These are phyloP conservation scores for Colletotrichum sp. DNA, from an alignment of 2,329 filamentous ascomycete genomes.

Conservation along the genomic window DNA sequence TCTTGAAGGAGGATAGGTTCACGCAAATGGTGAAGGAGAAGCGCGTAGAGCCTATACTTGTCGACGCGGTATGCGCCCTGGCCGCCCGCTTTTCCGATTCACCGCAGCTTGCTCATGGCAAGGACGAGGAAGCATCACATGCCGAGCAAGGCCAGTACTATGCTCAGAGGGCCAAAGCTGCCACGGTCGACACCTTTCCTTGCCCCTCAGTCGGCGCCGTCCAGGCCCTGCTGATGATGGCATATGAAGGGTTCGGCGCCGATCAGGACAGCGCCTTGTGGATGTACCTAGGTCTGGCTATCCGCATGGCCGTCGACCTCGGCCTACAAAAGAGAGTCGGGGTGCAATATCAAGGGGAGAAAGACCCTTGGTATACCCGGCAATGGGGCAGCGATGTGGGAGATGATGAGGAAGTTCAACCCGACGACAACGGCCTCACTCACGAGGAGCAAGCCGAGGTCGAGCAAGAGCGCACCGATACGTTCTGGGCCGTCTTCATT, in stretches of 20 bases:
- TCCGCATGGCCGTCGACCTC: conserved; percentile 81
- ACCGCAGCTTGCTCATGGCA: conserved; percentile 52
- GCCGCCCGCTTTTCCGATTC: conserved; percentile 80
- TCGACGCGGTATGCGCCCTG: conserved; percentile 84
- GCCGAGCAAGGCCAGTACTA: conserved; percentile 80
- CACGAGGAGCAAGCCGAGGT: conserved; percentile 65
- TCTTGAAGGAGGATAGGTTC: conserved; percentile 76
- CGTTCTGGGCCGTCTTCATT: conserved; percentile 90
- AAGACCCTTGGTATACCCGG: conserved; percentile 53
- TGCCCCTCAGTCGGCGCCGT: conserved; percentile 85
- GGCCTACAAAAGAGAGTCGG: conserved; percentile 84
- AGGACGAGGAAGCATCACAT: conserved; percentile 52
- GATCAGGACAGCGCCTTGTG: conserved; percentile 89
- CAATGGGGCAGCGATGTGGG: conserved; percentile 37
- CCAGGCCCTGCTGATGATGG: conserved; percentile 82
- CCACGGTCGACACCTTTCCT: conserved; percentile 81
- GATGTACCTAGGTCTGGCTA: conserved; percentile 92
- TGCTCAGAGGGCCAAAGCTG: conserved; percentile 81
- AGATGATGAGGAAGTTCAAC: conserved; percentile 37
- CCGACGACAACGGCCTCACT: conserved; percentile 45
- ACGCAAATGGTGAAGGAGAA: conserved; percentile 80
- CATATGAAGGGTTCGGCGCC: conserved; percentile 88
- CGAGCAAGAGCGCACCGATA: conserved; percentile 84
- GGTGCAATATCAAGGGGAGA: conserved; percentile 64
- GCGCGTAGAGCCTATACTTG: conserved; percentile 80